A percentile compares a stretch with the other conserved stretches of the same genome.
phyloP scores from a whole-genome alignment of 2,329 filamentous ascomycete genomes.

The Hypoxylon sp. region DNA sequence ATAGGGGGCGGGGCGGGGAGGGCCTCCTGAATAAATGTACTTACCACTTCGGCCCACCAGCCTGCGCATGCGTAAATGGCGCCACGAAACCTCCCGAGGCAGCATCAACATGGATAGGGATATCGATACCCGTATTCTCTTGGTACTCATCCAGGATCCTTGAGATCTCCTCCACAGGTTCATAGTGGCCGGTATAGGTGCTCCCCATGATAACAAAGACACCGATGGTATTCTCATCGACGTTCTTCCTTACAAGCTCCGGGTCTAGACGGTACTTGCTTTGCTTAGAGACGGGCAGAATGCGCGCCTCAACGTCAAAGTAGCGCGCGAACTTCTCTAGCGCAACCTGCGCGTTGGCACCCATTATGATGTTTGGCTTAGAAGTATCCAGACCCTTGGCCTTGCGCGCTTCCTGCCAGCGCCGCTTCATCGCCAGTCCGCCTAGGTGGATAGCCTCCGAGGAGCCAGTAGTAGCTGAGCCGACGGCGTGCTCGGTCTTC shows the following conservation, averaged over 20 bases:
- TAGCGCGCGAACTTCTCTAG: slow-evolving; percentile 81
- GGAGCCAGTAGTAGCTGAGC: slow-evolving; percentile 78
- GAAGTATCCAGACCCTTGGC: slow-evolving; percentile 73
- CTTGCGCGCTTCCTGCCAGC: slow-evolving; percentile 76
- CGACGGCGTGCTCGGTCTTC: slow-evolving; percentile 74
- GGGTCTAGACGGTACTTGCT: slow-evolving; percentile 75
- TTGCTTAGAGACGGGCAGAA: slow-evolving; percentile 73
- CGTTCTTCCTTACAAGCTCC: slow-evolving; percentile 73
- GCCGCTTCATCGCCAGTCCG: slow-evolving; percentile 80
- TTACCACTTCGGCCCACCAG: slow-evolving; percentile 71
- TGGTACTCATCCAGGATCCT: slow-evolving; percentile 75
- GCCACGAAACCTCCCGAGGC: slow-evolving; percentile 74
- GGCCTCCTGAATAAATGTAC: slow-evolving; percentile 19
- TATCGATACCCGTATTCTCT: slow-evolving; percentile 71
- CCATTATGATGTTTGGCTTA: slow-evolving; percentile 82
- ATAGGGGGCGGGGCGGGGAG: too few relatives aligned
- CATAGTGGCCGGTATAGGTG: slow-evolving; percentile 82
- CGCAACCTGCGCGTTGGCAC: slow-evolving; percentile 79
- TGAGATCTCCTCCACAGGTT: slow-evolving; percentile 78
- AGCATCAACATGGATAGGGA: slow-evolving; percentile 77
- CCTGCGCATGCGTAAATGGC: slow-evolving; percentile 70
- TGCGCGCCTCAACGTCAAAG: slow-evolving; percentile 79
- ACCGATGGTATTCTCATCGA: slow-evolving; percentile 84
- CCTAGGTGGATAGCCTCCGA: slow-evolving; percentile 80
- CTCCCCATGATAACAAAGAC: slow-evolving; percentile 79